These are phyloP conservation scores for Poteriospumella lacustris DNA, from an alignment of 108 stramenopile species.

Conservation along the genomic window DNA sequence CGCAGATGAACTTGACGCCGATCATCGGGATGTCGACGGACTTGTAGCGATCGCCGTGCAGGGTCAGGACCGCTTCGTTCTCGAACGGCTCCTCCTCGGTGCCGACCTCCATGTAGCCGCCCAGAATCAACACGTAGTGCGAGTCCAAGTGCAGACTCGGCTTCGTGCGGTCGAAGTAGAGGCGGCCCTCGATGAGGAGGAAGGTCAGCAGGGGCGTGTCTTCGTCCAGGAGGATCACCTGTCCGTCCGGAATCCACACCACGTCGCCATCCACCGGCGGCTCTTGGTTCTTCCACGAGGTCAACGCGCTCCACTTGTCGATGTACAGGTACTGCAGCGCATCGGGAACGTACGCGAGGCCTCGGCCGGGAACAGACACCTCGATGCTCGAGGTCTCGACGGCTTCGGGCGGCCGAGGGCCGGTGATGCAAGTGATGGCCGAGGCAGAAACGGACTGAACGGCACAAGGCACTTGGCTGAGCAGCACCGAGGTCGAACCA, in stretches of 20 bases:
- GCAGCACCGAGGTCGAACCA: not conserved
- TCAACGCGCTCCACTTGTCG: slow-evolving; percentile 26
- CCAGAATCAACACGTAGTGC: slow-evolving; percentile 34
- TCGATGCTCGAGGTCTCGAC: not conserved
- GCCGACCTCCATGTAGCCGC: slow-evolving; percentile 34
- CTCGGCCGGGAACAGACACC: not conserved
- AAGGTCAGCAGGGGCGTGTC: slow-evolving; percentile 20
- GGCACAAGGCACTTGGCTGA: not conserved
- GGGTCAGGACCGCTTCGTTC: slow-evolving; percentile 35
- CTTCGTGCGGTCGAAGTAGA: slow-evolving; percentile 30
- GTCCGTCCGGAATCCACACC: slow-evolving; percentile 38
- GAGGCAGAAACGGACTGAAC: not conserved
- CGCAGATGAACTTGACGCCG: slow-evolving; percentile 40
- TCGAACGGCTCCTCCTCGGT: slow-evolving; percentile 37
- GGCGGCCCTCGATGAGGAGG: slow-evolving; percentile 34
- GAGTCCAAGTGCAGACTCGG: slow-evolving; percentile 31
- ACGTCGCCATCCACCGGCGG: slow-evolving; percentile 37
- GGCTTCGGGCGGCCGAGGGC: not conserved
- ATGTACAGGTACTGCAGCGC: slow-evolving; percentile 24
- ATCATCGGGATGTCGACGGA: slow-evolving; percentile 37
- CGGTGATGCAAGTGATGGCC: slow-evolving; percentile 17
- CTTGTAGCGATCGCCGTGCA: slow-evolving; percentile 34
- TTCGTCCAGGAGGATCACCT: slow-evolving; percentile 40
- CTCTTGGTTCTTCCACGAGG: slow-evolving; percentile 23
- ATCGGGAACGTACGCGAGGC: not conserved